Evolutionary conservation across 2,329 filamentous ascomycete genomes (phyloP).

Genomic region (Fusarium clavum): DNA sequence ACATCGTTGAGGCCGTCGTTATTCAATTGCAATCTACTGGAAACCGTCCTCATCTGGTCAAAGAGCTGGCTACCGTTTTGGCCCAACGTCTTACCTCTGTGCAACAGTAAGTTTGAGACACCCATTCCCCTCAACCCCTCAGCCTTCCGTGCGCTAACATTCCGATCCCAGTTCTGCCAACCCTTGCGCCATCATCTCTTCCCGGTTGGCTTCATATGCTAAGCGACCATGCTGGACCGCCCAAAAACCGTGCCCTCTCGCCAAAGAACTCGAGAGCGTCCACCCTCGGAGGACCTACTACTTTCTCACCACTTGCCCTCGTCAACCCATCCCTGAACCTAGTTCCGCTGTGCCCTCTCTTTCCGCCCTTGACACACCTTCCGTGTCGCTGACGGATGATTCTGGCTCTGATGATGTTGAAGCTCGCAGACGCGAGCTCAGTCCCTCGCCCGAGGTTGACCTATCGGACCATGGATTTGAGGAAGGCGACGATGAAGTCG

Average conservation of each 20-base stretch:
- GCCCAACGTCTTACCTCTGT: constrained; percentile 82
- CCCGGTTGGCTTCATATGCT: constrained; percentile 87
- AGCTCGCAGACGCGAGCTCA: constrained; percentile 76
- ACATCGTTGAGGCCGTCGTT: constrained; percentile 93
- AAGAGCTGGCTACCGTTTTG: constrained; percentile 87
- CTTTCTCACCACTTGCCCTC: constrained; percentile 89
- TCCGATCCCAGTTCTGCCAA: constrained; percentile 82
- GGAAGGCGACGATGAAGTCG: constrained; percentile 71
- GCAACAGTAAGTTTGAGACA: constrained; percentile 78
- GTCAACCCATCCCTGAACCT: constrained; percentile 77
- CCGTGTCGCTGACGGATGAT: constrained; percentile 71
- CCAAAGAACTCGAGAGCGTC: constrained; percentile 91
- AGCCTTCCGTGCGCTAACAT: constrained; percentile 43
- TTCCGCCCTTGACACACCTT: constrained; percentile 79
- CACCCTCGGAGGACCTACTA: constrained; percentile 97
- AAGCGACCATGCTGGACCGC: constrained; percentile 87
- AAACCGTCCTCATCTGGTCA: constrained; percentile 93
- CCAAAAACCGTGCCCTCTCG: constrained; percentile 83
- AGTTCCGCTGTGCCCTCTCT: constrained; percentile 47
- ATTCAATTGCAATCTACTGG: constrained; percentile 87
- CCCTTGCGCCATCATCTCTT: constrained; percentile 93
- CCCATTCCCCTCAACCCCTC: constrained; percentile 28
- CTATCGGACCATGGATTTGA: constrained; percentile 89
- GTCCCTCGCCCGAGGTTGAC: constrained; percentile 93
- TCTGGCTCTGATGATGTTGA: constrained; percentile 76